Base-by-base conservation (phyloP, 805 yeast species). In the Isabelozyma gotoi region DNA sequence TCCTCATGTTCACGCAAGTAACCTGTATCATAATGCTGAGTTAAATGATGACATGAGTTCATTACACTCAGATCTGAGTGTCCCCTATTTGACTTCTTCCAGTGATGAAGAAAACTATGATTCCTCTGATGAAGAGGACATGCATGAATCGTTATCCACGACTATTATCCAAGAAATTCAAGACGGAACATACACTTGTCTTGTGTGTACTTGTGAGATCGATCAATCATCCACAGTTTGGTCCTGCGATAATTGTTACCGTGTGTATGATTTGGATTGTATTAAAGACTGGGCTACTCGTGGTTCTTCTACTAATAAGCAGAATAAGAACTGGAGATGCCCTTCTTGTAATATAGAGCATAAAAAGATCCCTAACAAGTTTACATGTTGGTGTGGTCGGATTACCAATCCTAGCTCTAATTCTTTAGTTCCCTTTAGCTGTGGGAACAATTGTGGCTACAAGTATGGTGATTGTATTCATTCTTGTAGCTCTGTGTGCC, bases 321-420 rank as follows among this genome's bases (percentile, higher is more conserved):
- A 63, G 1, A 73, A 75, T 36, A 77, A 76, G 39, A 69, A 74
- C 33, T 90, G 97, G 97, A 74, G 90, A 54, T 90, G 97, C 62
- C 97, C 97, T 0, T 77, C 86, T 3, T 87, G 96, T 60, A 88
- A 81, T 63, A 69, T 63, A 38, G 79, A 67, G 24, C 66, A 69
- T 40, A 68, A 64, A 40, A 62, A 66, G 54, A 71, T 77, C 36
- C 90, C 88, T 31, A 74, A 63, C 49, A 74, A 62, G 33, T 84
- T 78, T 61, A 78, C 78, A 1, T 90, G 97, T 58, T 90, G 97
- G 97, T 90, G 97, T 71, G 92, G 91, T 1, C 85, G 87, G 54
- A 77, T 76, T 2, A 67, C 78, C 15, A 80, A 86, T 49, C 97
- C 97, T 0, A 67, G 60, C 3, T 63, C 74, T 1, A 81, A 84